Evolutionary conservation across 2,329 filamentous ascomycete species (phyloP).

Genomic region (Fusarium sp.): DNA sequence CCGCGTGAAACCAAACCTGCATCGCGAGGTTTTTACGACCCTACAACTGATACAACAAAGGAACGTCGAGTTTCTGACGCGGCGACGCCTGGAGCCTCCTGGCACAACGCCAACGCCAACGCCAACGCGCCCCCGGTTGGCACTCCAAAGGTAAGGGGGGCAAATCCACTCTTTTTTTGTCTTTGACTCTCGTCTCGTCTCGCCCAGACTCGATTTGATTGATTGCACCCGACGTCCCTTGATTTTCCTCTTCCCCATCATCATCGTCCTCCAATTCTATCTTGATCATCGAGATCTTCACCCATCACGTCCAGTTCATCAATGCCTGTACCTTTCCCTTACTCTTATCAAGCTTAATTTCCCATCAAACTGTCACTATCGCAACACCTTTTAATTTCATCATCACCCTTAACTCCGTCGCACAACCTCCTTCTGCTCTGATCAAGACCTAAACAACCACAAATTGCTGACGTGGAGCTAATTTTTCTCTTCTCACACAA

Average conservation of each 20-base stretch:
- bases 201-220: slow-evolving; percentile 32
- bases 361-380: slow-evolving; percentile 14
- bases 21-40: slow-evolving; percentile 63
- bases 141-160: slow-evolving; percentile 59
- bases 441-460: slow-evolving; percentile 19
- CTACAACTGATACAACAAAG: slow-evolving; percentile 60
- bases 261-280: slow-evolving; percentile 29
- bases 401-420: slow-evolving; percentile 30
- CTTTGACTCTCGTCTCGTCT: slow-evolving; percentile 37
- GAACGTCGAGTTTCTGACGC: slow-evolving; percentile 57
- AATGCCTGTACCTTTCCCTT: slow-evolving; percentile 36
- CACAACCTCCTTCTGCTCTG: slow-evolving; percentile 23
- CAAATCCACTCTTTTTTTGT: slow-evolving; percentile 45
- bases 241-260: slow-evolving; percentile 27
- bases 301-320: slow-evolving; percentile 30
- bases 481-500: slow-evolving; percentile 38
- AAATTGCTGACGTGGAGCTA: slow-evolving; percentile 43
- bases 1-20: slow-evolving; percentile 51
- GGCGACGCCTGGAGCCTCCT: slow-evolving; percentile 47
- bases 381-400: slow-evolving; percentile 35
- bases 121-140: slow-evolving; percentile 51
- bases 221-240: slow-evolving; percentile 31
- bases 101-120: slow-evolving; percentile 50
- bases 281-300: slow-evolving; percentile 13
- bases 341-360: slow-evolving; percentile 16